Percentiles rank a stretch among this genome's conserved stretches.
These are phyloP conservation scores for Nicotiana knightiana DNA, from an alignment of 257 asterid genomes.

Conservation along the genomic window DNA sequence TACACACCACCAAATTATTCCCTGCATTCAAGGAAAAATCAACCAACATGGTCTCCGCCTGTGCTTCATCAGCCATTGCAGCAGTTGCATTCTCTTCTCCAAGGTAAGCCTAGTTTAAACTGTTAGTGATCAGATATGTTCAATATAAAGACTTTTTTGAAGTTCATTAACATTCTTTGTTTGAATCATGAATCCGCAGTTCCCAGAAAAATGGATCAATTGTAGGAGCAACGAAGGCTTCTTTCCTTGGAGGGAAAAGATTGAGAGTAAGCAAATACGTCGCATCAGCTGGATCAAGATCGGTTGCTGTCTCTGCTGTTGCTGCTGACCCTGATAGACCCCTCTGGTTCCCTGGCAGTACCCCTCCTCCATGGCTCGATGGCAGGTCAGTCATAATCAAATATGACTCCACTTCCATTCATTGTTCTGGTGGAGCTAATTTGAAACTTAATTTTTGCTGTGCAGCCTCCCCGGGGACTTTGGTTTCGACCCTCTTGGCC, in stretches of 20 bases:
- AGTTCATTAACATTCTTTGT: neutral
- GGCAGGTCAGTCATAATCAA: slow-evolving; percentile 51
- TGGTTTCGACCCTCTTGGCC: slow-evolving; percentile 97
- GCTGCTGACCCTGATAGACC: slow-evolving; percentile 89
- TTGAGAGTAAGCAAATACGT: slow-evolving; percentile 46
- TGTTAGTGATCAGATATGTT: neutral
- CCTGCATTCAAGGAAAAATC: neutral
- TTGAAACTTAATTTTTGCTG: neutral
- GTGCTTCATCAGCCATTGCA: slow-evolving; percentile 89
- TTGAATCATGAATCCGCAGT: slow-evolving; percentile 24
- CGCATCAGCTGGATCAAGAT: slow-evolving; percentile 38
- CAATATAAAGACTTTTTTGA: neutral
- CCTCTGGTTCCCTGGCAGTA: slow-evolving; percentile 96
- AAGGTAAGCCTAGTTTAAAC: slow-evolving; percentile 37
- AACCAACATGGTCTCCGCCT: slow-evolving; percentile 70
- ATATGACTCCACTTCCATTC: neutral
- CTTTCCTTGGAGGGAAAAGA: slow-evolving; percentile 73
- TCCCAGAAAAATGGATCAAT: slow-evolving; percentile 55
- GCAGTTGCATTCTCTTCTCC: slow-evolving; percentile 80
- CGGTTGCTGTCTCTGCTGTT: slow-evolving; percentile 40
- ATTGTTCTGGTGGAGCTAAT: too few species aligned
- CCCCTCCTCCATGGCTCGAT: slow-evolving; percentile 97
- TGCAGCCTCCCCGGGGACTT: slow-evolving; percentile 99
- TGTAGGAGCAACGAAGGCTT: slow-evolving; percentile 58
- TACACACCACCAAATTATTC: slow-evolving; percentile 13